Evolutionary conservation across 345 rosid species (phyloP), one percentile per base, ranked within the genome.

Genomic region (Salix brachista): DNA sequence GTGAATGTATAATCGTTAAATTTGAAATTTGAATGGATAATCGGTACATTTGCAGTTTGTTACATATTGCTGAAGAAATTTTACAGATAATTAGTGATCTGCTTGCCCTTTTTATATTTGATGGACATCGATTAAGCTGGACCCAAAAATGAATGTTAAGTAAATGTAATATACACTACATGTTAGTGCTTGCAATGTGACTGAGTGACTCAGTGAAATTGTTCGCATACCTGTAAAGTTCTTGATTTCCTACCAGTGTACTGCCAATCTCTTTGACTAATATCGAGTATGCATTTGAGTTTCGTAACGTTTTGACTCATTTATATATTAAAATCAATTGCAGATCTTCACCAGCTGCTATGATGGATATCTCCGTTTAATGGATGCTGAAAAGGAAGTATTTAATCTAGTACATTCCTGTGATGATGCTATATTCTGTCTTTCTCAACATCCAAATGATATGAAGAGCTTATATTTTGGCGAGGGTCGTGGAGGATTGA

Each of bases 301-400:
- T 71, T 32, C 37, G 50, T 32, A 30, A 44, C 21, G n/a, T 74
- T 42, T 67, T 37, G 46, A 8, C 18, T 72, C 39, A 39, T 6
- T 41, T 18, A 67, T 54, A 48, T 54, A 23, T 79, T 79, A 60
- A 41, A 54, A 66, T 73, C 70, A 44, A 65, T 34, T 84, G 78
- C 85, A 95, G 96, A 84, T 90, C 54, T 80, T 83, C 70, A 91
- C 89, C 42, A 84, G 97, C 82, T 81, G 93, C 83, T 89, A 93
- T 72, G 88, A 89, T 82, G 99, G 97, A 44, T 84, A 86, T 28
- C 69, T 95, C 48, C 87, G 94, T 39, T 8, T 89, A 73, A 89
- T 95, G 94, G 92, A 93, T 88, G 90, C 74, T n/a, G 96, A 90
- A 76, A 93, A 88, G 82, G 89, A 82, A 78, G 85, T 86, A 65